phyloP scores from a whole-genome alignment of 2,329 filamentous ascomycete genomes.

The Pseudogymnoascus verrucosus region DNA sequence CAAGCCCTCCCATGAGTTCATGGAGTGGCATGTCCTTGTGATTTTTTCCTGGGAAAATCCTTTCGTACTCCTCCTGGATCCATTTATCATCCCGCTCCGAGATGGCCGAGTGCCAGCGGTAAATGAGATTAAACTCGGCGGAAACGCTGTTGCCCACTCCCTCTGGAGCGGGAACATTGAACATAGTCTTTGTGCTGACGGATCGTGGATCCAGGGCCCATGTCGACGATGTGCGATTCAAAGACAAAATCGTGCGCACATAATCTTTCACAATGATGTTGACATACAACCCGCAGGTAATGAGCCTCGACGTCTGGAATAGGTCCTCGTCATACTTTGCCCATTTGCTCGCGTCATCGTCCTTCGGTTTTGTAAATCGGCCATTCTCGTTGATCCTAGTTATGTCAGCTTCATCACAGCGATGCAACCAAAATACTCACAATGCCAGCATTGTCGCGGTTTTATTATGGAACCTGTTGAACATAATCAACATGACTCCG shows the following conservation, averaged over 20 bases:
- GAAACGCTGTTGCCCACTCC: constrained; percentile 78
- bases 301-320: constrained; percentile 70
- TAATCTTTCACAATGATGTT: constrained; percentile 75
- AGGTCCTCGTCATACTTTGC: constrained; percentile 68
- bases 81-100: constrained; percentile 69
- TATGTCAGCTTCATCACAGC: constrained; percentile 1
- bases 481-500: constrained; percentile 66
- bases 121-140: constrained; percentile 82
- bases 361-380: constrained; percentile 61
- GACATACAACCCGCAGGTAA: constrained; percentile 68
- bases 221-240: constrained; percentile 24
- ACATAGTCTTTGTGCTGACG: constrained; percentile 46
- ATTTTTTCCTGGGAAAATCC: constrained; percentile 50
- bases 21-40: constrained; percentile 43
- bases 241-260: constrained; percentile 52
- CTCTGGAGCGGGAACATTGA: constrained; percentile 50
- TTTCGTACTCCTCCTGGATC: constrained; percentile 61
- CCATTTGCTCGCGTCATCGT: constrained; percentile 46
- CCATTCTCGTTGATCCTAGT: constrained; percentile 72
- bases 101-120: constrained; percentile 80
- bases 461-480: constrained; percentile 80
- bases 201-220: constrained; percentile 70
- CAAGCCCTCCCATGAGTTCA: constrained; percentile 55
- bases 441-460: constrained; percentile 67
- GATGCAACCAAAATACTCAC: constrained; percentile 16